A percentile compares a stretch with the other conserved stretches of the same genome.
These are phyloP conservation scores for Bipolaris cookei DNA, from an alignment of 2,329 filamentous ascomycete species.

Conservation along the genomic window DNA sequence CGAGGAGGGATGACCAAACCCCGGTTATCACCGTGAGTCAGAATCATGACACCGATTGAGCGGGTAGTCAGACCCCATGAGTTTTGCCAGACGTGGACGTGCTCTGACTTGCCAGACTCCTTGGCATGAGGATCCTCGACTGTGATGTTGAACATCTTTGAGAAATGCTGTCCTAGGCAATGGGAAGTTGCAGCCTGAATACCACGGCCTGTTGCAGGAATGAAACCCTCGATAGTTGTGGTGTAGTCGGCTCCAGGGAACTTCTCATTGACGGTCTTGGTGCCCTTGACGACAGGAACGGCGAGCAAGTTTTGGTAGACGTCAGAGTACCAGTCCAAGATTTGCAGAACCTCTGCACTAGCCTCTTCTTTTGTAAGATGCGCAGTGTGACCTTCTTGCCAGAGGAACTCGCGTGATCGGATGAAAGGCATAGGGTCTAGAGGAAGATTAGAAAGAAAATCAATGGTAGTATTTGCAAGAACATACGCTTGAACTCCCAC, in stretches of 20 bases:
- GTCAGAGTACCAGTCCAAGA: slow-evolving; percentile 88
- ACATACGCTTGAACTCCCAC: slow-evolving; percentile 87
- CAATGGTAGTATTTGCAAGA: no score
- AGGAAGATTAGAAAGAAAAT: neutral
- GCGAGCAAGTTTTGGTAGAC: slow-evolving; percentile 94
- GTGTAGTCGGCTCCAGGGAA: slow-evolving; percentile 97
- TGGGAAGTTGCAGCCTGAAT: slow-evolving; percentile 97
- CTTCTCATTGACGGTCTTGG: slow-evolving; percentile 97
- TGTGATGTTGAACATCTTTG: slow-evolving; percentile 98
- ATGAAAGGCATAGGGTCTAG: slow-evolving; percentile 73
- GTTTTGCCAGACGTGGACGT: slow-evolving; percentile 95
- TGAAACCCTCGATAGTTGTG: slow-evolving; percentile 95
- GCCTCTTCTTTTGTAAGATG: slow-evolving; percentile 85
- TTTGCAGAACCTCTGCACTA: slow-evolving; percentile 85
- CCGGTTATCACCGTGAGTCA: slow-evolving; percentile 96
- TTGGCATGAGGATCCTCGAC: slow-evolving; percentile 85
- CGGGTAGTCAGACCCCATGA: slow-evolving; percentile 98
- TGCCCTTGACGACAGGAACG: slow-evolving; percentile 90
- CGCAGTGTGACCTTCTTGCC: slow-evolving; percentile 96
- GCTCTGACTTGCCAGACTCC: slow-evolving; percentile 65
- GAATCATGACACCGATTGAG: slow-evolving; percentile 97
- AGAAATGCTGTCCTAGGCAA: slow-evolving; percentile 95
- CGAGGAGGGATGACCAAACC: slow-evolving; percentile 91
- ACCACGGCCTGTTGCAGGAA: slow-evolving; percentile 91
- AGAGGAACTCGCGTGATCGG: slow-evolving; percentile 87